Evolutionary conservation across 371 early-diverging fungal genomes (phyloP).

Genomic region (Rhizopus arrhizus): DNA sequence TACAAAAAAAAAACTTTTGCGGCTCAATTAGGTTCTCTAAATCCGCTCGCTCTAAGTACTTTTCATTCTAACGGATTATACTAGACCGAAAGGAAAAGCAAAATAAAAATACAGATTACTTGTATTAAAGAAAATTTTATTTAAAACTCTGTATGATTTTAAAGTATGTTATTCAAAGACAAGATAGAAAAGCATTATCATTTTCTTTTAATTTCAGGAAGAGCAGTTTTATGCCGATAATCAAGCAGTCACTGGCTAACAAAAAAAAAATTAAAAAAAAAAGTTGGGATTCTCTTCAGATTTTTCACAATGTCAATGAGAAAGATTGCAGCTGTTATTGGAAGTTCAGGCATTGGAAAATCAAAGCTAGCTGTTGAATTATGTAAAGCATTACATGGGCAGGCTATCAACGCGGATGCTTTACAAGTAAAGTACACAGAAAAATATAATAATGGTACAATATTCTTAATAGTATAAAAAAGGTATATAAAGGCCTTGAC

Average conservation of each 20-base stretch:
- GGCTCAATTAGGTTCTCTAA: no score
- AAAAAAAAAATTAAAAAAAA: neutral
- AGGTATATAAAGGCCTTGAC: constrained; percentile 89
- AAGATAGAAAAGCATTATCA: no score
- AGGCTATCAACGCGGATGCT: constrained; percentile 93
- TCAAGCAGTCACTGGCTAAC: neutral
- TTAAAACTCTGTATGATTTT: no score
- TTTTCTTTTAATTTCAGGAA: no score
- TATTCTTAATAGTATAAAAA: neutral
- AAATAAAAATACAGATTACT: no score
- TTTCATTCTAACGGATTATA: no score
- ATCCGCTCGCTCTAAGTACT: no score
- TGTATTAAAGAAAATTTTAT: no score
- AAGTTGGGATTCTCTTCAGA: neutral
- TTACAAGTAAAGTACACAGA: constrained; percentile 74
- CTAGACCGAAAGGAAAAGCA: no score
- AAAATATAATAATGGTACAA: neutral
- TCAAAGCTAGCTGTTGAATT: constrained; percentile 88
- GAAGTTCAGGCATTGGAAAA: constrained; percentile 95
- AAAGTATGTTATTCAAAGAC: no score
- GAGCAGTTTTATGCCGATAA: neutral
- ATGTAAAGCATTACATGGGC: constrained; percentile 80
- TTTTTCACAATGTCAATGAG: constrained; percentile 24
- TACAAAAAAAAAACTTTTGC: no score
- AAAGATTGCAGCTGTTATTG: constrained; percentile 62